Evolutionary conservation across 306 rosid genomes (phyloP).

Genomic region (Betula pendula): DNA sequence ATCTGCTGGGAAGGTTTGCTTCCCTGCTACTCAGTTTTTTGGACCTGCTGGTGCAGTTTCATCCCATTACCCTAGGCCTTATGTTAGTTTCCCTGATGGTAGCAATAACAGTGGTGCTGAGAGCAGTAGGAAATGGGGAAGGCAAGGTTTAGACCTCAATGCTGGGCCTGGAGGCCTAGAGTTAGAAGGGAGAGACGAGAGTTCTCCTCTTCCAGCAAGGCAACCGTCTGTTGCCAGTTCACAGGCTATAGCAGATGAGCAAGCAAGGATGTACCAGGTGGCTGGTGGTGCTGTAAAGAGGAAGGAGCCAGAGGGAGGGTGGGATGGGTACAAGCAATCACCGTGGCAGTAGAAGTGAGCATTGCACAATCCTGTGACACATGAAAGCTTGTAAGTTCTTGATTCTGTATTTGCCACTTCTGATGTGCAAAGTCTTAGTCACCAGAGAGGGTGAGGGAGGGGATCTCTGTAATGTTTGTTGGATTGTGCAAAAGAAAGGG

Average conservation of each 20-base stretch:
- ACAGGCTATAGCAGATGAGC: conserved; percentile 56
- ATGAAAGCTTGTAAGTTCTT: conserved; percentile 49
- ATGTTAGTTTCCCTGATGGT: conserved; percentile 51
- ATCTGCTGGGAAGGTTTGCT: conserved; percentile 58
- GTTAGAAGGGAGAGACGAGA: conserved; percentile 62
- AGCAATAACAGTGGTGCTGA: conserved; percentile 50
- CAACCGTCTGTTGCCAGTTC: conserved; percentile 65
- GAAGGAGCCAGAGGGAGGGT: conserved; percentile 80
- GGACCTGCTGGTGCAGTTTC: conserved; percentile 59
- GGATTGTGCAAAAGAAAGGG: conserved; percentile 30
- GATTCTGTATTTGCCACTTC: conserved; percentile 40
- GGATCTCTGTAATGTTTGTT: conserved; percentile 25
- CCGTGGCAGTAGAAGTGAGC: conserved; percentile 51
- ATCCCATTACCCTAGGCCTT: conserved; percentile 61
- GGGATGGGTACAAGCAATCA: conserved; percentile 63
- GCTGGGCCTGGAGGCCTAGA: conserved; percentile 73
- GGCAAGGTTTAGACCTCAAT: conserved; percentile 72
- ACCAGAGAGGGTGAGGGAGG: background rate
- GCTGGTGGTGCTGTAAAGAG: conserved; percentile 54
- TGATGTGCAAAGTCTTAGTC: conserved; percentile 34
- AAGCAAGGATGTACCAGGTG: conserved; percentile 51
- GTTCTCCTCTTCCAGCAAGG: conserved; percentile 41
- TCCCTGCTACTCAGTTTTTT: conserved; percentile 59
- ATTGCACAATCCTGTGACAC: conserved; percentile 27
- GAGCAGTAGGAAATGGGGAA: conserved; percentile 57